Percentiles rank a stretch among this genome's conserved stretches.
Evolutionary conservation across 2,329 filamentous ascomycete genomes (phyloP).

Genomic region (Apiospora saccharicola): DNA sequence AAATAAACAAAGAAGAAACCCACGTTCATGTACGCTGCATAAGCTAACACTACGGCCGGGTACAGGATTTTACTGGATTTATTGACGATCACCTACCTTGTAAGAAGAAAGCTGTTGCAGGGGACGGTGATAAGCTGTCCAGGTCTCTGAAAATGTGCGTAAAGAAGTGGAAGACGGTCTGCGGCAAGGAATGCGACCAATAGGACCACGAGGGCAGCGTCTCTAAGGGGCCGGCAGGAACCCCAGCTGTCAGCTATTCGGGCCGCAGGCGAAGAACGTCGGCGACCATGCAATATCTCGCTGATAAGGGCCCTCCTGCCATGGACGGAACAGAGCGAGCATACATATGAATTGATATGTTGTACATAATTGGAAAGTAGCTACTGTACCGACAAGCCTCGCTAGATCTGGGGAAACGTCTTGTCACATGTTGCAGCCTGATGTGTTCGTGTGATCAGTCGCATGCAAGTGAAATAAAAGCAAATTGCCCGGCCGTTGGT

Average conservation of each 20-base stretch:
- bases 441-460: conserved; percentile 1
- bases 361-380: neutral
- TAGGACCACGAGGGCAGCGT: neutral
- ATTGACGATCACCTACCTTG: neutral
- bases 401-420: neutral
- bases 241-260: neutral
- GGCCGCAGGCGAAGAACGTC: neutral
- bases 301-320: neutral
- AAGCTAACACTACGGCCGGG: neutral
- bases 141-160: neutral
- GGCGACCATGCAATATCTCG: neutral
- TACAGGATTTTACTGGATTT: neutral
- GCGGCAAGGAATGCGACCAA: neutral
- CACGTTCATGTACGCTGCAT: neutral
- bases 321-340: neutral
- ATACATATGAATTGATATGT: neutral
- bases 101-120: neutral
- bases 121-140: neutral
- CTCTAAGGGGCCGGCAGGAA: neutral
- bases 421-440: neutral
- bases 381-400: neutral
- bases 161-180: neutral
- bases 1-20: neutral
- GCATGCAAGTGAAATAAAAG: neutral
- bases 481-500: neutral